Evolutionary conservation across 2,329 filamentous ascomycete genomes (phyloP), one percentile per base, ranked within the genome.

Genomic region (Colletotrichum truncatum): DNA sequence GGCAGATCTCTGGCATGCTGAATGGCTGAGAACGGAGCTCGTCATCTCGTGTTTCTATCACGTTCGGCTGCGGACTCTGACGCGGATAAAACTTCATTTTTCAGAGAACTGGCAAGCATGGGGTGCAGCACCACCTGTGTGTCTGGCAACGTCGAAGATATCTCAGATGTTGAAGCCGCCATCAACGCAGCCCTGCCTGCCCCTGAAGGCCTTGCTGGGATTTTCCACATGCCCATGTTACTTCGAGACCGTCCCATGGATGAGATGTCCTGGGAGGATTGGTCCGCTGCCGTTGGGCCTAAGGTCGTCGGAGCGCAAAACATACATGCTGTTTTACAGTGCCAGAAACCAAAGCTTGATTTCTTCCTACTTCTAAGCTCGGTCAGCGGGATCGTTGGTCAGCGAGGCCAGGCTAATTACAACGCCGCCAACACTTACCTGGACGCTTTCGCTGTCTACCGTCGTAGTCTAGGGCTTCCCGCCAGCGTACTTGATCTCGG

Each of bases 1-100:
- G 84, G 84, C 4, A 77, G 81, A 30, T 82, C 80, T 86, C 70
- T 74, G 81, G 8, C 76, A n/a, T n/a, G 76, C 7, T 81, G 82
- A 77, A 83, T 86, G 81, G 77, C 81, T 11, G 73, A 74, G 46
- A 78, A 78, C 9, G 84, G 84, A 2, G 84, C 83, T 6, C 75
- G 77, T 8, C 77, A 81, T 63, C 72, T 87, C 21, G 78, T 84
- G 1, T 75, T 86, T 3, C 73, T 85, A 10, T 86, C 84, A 1
- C 78, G 83, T 21, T 81, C 76, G 48, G 83, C 80, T 16, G 34
- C 51, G 10, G 36, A 54, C 9, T 14, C 32, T 3, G 51, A 41
- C 16, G 23, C 3, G 5, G 23, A 9, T 0, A 41, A n/a, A 11
- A 9, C 18, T 8, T n/a, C 51, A 14, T 41, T 54, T 16, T 52